A percentile compares a stretch with the other conserved stretches of the same genome.
phyloP scores from a whole-genome alignment of 2,329 filamentous ascomycete genomes.

The Aspergillus fumigatiaffinis region DNA sequence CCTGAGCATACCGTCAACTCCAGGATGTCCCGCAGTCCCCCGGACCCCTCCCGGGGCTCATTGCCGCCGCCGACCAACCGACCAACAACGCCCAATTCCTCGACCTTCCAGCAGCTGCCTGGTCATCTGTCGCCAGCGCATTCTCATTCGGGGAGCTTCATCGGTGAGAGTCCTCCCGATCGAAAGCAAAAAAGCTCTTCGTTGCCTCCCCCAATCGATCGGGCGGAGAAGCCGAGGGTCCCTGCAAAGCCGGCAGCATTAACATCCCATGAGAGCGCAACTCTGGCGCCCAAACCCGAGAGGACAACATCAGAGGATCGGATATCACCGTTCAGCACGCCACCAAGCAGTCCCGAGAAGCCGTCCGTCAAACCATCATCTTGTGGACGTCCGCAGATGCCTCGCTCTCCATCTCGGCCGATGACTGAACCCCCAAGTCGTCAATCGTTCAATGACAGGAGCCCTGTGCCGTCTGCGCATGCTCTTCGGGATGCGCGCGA shows the following conservation, averaged over 20 bases:
- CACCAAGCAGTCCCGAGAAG: conserved; percentile 68
- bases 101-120: conserved; percentile 16
- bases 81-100: conserved; percentile 30
- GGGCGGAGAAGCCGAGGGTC: conserved; percentile 72
- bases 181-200: conserved; percentile 38
- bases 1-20: conserved; percentile 56
- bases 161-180: conserved; percentile 21
- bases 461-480: conserved; percentile 13
- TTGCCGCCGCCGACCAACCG: conserved; percentile 24
- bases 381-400: conserved; percentile 9
- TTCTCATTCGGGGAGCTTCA: conserved; percentile 10
- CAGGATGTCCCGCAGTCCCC: conserved; percentile 33
- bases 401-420: conserved; percentile 18
- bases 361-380: conserved; percentile 35
- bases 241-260: conserved; percentile 44
- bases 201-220: conserved; percentile 71
- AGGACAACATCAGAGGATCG: conserved; percentile 39
- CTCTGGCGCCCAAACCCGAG: conserved; percentile 26
- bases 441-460: conserved; percentile 27
- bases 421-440: conserved; percentile 24
- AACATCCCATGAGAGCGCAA: conserved; percentile 26
- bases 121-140: conserved; percentile 19
- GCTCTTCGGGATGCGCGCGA: conserved; percentile 26
- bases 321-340: conserved; percentile 80
- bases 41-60: conserved; percentile 22